Evolutionary conservation across 306 rosid species (phyloP).

Genomic region (Leucaena leucocephala): DNA sequence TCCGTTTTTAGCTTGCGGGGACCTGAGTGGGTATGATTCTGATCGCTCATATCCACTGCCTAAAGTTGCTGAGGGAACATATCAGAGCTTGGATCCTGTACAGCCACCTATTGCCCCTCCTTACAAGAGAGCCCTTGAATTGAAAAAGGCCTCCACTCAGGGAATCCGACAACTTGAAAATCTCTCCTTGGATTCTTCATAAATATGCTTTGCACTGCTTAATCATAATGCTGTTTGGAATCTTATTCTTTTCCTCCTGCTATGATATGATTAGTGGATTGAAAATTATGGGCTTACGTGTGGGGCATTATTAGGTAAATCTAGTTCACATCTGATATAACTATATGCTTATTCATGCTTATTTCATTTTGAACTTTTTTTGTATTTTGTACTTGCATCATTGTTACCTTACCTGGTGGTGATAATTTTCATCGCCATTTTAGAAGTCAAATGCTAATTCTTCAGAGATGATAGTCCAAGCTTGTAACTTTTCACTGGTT

Average conservation of each 20-base stretch:
- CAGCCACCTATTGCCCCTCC: constrained; percentile 73
- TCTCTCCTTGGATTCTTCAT: constrained; percentile 69
- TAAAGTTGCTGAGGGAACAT: constrained; percentile 61
- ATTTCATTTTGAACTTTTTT: not conserved
- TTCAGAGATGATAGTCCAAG: not conserved
- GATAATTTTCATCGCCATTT: constrained; percentile 12
- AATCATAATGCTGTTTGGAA: constrained; percentile 29
- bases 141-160: constrained; percentile 61
- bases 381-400: not conserved
- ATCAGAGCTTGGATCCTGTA: constrained; percentile 69
- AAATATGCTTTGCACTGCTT: constrained; percentile 23
- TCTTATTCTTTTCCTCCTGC: constrained; percentile 12
- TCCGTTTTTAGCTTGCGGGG: constrained; percentile 72
- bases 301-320: not conserved
- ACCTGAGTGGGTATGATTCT: constrained; percentile 63
- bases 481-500: constrained; percentile 31
- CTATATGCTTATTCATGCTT: not conserved
- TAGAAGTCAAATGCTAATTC: not conserved
- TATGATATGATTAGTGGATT: constrained; percentile 24
- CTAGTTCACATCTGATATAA: not conserved
- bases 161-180: constrained; percentile 69
- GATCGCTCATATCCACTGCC: constrained; percentile 69
- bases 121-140: constrained; percentile 66
- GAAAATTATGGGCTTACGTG: constrained; percentile 33
- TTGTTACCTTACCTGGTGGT: not conserved